Percentiles rank a stretch among this genome's conserved stretches.
phyloP scores from a whole-genome alignment of 2,329 filamentous ascomycete genomes.

The Clonostachys rosea region DNA sequence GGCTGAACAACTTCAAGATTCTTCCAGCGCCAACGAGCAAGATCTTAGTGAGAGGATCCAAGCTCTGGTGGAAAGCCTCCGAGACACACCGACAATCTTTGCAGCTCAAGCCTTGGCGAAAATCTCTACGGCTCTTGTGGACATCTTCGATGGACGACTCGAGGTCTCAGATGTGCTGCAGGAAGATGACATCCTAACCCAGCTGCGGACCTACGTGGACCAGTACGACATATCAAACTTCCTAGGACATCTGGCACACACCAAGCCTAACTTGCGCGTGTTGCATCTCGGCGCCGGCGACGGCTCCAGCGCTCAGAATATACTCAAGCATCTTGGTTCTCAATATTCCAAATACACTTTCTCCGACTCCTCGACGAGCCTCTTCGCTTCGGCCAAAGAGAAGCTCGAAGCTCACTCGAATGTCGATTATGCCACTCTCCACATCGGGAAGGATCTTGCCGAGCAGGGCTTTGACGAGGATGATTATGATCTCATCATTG shows the following conservation, averaged over 20 bases:
- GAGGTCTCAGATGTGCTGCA: constrained; percentile 21
- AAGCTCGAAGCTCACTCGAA: constrained; percentile 9
- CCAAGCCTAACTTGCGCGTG: constrained; percentile 20
- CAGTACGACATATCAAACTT: constrained; percentile 11
- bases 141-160: constrained; percentile 13
- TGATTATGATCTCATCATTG: constrained; percentile 29
- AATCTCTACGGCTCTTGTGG: constrained; percentile 4
- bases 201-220: constrained; percentile 16
- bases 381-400: constrained; percentile 18
- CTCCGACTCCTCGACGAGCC: constrained; percentile 20
- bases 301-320: constrained; percentile 20
- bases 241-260: constrained; percentile 13
- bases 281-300: constrained; percentile 35
- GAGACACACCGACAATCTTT: neutral
- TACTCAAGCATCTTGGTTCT: constrained; percentile 17
- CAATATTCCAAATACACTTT: constrained; percentile 18
- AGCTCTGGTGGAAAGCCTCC: neutral
- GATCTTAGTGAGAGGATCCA: neutral
- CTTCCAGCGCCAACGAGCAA: neutral
- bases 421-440: constrained; percentile 11
- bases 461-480: constrained; percentile 21
- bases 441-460: constrained; percentile 12
- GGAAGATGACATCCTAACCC: constrained; percentile 17
- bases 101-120: neutral
- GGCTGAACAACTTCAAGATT: constrained; percentile 4